Evolutionary conservation across 1,284 basidiomycete genomes (phyloP).

Genomic region (Cutaneotrichosporon daszewskae): DNA sequence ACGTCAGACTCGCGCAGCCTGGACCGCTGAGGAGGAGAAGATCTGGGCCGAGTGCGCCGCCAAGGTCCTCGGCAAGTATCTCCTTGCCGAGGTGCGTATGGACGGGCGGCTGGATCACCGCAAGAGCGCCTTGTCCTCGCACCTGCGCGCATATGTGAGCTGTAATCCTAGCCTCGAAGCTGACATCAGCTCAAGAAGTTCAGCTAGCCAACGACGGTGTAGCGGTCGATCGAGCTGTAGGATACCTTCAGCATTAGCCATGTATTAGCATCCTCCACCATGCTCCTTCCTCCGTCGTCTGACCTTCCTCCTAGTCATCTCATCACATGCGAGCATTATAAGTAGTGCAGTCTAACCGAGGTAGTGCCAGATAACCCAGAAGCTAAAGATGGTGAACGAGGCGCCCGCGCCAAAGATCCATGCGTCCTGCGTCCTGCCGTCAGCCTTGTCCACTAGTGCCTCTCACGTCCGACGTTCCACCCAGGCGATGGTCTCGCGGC

Average conservation of each 20-base stretch:
- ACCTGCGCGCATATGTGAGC: conserved; percentile 28
- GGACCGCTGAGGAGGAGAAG: conserved; percentile 24
- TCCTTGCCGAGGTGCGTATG: conserved; percentile 16
- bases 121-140: conserved; percentile 18
- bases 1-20: conserved; percentile 5
- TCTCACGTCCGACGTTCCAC: conserved; percentile 81
- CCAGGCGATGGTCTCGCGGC: conserved; percentile 88
- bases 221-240: background rate
- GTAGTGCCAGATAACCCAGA: conserved; percentile 83
- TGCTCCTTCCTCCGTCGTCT: background rate
- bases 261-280: background rate
- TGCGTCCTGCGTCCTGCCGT: conserved; percentile 75
- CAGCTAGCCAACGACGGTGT: background rate
- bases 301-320: too few relatives aligned
- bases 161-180: background rate
- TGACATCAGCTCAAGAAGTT: conserved; percentile 7
- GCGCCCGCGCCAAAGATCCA: conserved; percentile 82
- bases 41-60: conserved; percentile 20
- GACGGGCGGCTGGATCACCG: conserved; percentile 26
- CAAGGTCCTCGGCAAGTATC: conserved; percentile 7
- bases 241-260: background rate
- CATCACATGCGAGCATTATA: background rate
- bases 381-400: conserved; percentile 80
- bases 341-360: conserved; percentile 55
- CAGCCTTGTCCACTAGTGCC: conserved; percentile 10